Percentiles rank a stretch among this genome's conserved stretches.
These are phyloP conservation scores for Drosera spatulata DNA, from an alignment of 179 eudicot genomes.

Conservation along the genomic window DNA sequence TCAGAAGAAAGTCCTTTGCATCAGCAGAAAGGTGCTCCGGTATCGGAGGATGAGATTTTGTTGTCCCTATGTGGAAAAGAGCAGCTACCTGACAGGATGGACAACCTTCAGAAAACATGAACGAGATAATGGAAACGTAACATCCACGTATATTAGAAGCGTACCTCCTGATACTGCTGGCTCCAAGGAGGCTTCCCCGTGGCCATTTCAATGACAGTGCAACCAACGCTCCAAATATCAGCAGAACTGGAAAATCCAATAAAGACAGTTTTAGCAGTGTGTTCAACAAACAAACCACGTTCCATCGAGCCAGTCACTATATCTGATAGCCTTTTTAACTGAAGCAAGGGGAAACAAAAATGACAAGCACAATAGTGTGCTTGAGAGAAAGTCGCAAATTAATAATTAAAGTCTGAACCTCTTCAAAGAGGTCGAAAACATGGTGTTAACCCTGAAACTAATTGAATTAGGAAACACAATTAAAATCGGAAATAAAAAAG, in stretches of 20 bases:
- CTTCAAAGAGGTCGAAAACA: too few relatives aligned
- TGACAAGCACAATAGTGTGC: too few relatives aligned
- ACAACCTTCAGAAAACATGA: too few relatives aligned
- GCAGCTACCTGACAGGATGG: constrained; percentile 50
- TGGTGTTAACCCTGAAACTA: too few relatives aligned
- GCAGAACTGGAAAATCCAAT: constrained; percentile 50
- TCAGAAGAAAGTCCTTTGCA: constrained; percentile 69
- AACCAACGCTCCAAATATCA: constrained; percentile 88
- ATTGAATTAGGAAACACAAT: too few relatives aligned
- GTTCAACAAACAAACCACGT: neutral
- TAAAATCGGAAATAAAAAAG: too few relatives aligned
- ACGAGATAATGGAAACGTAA: too few relatives aligned
- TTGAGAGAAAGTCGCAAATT: too few relatives aligned
- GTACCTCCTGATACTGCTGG: constrained; percentile 71
- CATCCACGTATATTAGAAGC: too few relatives aligned
- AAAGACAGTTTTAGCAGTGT: neutral
- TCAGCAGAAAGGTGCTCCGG: constrained; percentile 75
- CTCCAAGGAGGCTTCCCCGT: constrained; percentile 94
- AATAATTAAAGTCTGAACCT: too few relatives aligned
- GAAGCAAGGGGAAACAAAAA: too few relatives aligned
- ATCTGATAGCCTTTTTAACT: too few relatives aligned
- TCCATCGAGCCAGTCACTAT: neutral
- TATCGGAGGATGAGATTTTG: constrained; percentile 84
- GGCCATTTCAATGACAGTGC: constrained; percentile 85
- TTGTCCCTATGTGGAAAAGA: constrained; percentile 64